These are phyloP conservation scores for Neurospora crassa DNA, from an alignment of 2,329 filamentous ascomycete genomes.

Conservation along the genomic window DNA sequence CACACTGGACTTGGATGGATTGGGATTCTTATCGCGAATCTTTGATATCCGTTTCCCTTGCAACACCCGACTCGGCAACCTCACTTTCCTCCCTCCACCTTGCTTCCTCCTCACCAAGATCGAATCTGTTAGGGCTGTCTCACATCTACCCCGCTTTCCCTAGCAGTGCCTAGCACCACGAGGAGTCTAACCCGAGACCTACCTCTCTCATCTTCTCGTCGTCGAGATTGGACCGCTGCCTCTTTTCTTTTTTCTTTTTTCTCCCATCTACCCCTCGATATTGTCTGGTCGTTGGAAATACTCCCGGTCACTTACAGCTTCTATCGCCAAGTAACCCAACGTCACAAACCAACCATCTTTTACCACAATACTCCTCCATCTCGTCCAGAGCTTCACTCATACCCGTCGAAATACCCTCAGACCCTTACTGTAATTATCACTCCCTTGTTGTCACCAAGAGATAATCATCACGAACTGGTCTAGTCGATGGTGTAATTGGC, in stretches of 20 bases:
- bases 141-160: background rate
- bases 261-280: background rate
- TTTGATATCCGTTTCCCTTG: background rate
- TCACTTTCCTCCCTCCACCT: background rate
- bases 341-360: background rate
- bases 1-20: background rate
- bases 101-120: slow-evolving; percentile 7
- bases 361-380: background rate
- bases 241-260: background rate
- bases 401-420: background rate
- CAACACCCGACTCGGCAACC: background rate
- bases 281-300: background rate
- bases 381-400: background rate
- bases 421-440: background rate
- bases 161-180: slow-evolving; percentile 8
- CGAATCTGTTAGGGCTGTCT: slow-evolving; percentile 7
- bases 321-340: background rate
- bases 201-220: background rate
- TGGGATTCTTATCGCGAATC: background rate
- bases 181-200: slow-evolving; percentile 4
- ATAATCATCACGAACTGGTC: background rate
- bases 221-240: background rate
- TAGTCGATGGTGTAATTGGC: background rate
- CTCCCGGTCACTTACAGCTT: background rate
- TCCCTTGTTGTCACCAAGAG: background rate